Evolutionary conservation across 163 green algal species (phyloP).

Genomic region (Smithsoniella earleae): DNA sequence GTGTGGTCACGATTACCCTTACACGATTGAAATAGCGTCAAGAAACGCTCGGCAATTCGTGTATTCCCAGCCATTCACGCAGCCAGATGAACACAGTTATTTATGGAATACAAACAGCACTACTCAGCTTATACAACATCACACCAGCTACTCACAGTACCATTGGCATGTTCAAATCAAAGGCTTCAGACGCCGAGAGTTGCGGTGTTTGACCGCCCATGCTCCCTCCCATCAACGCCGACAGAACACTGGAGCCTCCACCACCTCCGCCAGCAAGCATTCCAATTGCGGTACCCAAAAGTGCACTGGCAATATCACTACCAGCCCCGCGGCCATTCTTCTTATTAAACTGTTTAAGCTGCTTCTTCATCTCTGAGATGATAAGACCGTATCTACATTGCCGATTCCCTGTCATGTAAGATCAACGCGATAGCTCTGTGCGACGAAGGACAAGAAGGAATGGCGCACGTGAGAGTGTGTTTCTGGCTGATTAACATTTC

Average conservation of each 20-base stretch:
- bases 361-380: background rate
- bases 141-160: too few species aligned
- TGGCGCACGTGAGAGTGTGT: constrained; percentile 24
- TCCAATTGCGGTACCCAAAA: background rate
- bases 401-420: background rate
- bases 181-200: constrained; percentile 37
- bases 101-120: too few species aligned
- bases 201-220: constrained; percentile 39
- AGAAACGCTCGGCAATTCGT: too few species aligned
- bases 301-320: background rate
- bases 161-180: constrained; percentile 41
- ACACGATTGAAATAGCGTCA: too few species aligned
- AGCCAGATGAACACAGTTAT: too few species aligned
- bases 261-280: background rate
- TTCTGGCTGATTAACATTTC: constrained; percentile 41
- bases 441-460: background rate
- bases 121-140: too few species aligned
- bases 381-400: constrained; percentile 8
- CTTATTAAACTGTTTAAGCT: constrained; percentile 26
- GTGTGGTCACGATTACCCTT: too few species aligned
- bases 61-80: too few species aligned
- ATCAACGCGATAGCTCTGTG: background rate
- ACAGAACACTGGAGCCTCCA: background rate
- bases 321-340: background rate
- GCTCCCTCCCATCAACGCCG: constrained; percentile 16